Base-by-base conservation (phyloP, 495 filamentous ascomycete genomes). In the Xylaria castorea region DNA sequence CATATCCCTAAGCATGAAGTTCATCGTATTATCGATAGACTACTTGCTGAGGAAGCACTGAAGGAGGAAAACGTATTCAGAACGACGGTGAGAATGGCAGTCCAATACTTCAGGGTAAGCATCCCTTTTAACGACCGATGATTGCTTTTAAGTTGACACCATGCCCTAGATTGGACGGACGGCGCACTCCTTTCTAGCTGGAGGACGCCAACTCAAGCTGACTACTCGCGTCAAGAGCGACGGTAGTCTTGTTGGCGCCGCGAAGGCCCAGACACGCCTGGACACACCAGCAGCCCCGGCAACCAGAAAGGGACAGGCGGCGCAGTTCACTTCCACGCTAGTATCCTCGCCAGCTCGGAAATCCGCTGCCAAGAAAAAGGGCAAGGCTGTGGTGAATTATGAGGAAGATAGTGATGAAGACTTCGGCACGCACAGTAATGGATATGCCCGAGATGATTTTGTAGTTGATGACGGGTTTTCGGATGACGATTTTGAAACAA, bases 301-400 rank as follows among this genome's bases (percentile, higher is more conserved):
- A 69, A 81, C 76, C 40, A 83, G 76, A 40, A 80, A 77, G 51
- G 75, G 74, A 40, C 22, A 61, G 18, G 65, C 77, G 22, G 77
- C 67, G 51, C 75, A 78, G 25, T 70, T 80, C 36, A 75, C 81
- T 34, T 97, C 95, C 6, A 97, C 95, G 0, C 92, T 94, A 68
- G 87, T 97, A 12, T 94, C 96, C 3, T 97, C 96, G 14, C 95
- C 96, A 7, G 79, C 94, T 4, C 86, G 75, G 48, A 75, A 78
- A 32, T 73, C 76, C 38, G 66, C 80, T 8, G 80, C 76, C 50
- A 83, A 78, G 62, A 75, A 75, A 22, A 85, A 91, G 78, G 84
- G 84, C 48, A 88, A 86, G 72, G 84, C 87, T 6, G 34, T 77
- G 25, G 66, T 22, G 22, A 72, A 66, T 48, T 69, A 80, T n/a